Conservation (phyloP, 106 monocot species). For the Dendrobium officinale region DNA sequence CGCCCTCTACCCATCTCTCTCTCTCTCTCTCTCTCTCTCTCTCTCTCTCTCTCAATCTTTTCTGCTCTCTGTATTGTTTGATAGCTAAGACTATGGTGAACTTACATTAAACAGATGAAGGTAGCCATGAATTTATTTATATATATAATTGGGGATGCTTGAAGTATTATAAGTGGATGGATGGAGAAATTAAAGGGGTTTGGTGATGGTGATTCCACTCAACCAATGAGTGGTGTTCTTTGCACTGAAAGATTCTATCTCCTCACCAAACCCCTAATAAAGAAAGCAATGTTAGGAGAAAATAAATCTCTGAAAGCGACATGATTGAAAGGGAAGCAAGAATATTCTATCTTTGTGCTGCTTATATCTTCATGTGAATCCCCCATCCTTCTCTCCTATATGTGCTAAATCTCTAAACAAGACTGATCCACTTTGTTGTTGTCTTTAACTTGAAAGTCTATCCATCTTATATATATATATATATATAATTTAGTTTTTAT, state of each 20-base stretch:
- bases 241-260: background rate
- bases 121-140: background rate
- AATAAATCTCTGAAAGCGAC: no score
- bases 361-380: no score
- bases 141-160: background rate
- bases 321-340: no score
- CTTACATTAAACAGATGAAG: background rate
- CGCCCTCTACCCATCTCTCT: slow-evolving; percentile 24
- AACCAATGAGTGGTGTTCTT: background rate
- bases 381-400: no score
- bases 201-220: background rate
- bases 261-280: background rate
- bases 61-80: background rate
- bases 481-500: no score
- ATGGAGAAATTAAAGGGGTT: background rate
- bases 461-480: no score
- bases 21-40: no score
- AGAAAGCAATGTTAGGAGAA: background rate
- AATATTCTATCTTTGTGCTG: no score
- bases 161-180: background rate
- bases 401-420: no score
- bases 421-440: no score
- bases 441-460: no score
- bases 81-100: background rate
- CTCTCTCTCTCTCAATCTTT: background rate